phyloP scores from a whole-genome alignment of 2,329 filamentous ascomycete species.

The Stenocarpella maydis region DNA sequence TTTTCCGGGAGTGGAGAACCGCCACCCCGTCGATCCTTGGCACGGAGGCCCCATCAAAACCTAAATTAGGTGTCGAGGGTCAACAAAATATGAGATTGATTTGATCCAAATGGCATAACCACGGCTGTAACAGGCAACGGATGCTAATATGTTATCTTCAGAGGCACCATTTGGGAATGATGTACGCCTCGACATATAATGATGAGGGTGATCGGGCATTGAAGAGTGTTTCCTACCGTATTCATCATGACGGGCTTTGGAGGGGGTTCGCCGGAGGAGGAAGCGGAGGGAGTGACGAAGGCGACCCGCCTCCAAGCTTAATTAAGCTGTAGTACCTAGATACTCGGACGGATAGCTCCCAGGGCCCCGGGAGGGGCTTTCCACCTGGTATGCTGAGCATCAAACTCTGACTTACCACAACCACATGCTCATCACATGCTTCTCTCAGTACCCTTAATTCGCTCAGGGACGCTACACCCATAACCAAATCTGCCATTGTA shows the following conservation, averaged over 20 bases:
- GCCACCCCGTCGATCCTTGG: not conserved
- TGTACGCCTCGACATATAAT: not conserved
- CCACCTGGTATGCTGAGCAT: too few species aligned
- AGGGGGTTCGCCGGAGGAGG: not conserved
- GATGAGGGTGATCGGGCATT: not conserved
- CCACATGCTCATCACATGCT: too few species aligned
- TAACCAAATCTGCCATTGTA: too few species aligned
- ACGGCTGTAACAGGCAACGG: not conserved
- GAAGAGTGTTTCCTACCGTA: rapidly evolving
- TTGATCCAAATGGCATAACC: not conserved
- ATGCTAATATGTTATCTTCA: not conserved
- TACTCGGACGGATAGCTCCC: too few species aligned
- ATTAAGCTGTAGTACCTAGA: too few species aligned
- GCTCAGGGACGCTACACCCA: not conserved
- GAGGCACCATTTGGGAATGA: not conserved
- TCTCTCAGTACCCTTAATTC: too few species aligned
- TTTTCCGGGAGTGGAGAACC: not conserved
- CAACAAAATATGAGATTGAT: not conserved
- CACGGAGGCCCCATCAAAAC: not conserved
- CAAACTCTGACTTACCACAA: too few species aligned
- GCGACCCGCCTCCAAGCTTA: too few species aligned
- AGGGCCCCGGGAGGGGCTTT: too few species aligned
- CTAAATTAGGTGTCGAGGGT: not conserved
- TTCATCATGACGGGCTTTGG: not conserved
- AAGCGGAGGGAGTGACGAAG: too few species aligned